phyloP scores from a whole-genome alignment of 345 rosid genomes.

The Carallia pectinifolia region DNA sequence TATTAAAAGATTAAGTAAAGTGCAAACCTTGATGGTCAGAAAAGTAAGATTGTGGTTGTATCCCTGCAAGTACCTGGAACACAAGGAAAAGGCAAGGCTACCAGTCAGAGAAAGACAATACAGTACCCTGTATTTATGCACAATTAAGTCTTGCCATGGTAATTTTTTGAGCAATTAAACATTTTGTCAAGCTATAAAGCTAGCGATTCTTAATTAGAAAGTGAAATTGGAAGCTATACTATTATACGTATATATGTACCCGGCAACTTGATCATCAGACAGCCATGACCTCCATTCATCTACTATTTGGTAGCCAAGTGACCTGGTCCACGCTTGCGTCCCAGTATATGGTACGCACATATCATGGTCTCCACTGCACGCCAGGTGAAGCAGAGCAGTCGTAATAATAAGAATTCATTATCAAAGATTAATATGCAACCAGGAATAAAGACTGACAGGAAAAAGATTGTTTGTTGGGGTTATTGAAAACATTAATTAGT shows the following conservation, averaged over 20 bases:
- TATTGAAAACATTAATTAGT: too few relatives aligned
- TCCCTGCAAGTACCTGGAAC: conserved; percentile 47
- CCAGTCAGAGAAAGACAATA: not conserved
- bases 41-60: conserved; percentile 52
- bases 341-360: conserved; percentile 60
- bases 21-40: conserved; percentile 52
- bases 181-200: not conserved
- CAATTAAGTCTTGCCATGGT: not conserved
- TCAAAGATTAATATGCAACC: too few relatives aligned
- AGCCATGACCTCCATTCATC: conserved; percentile 52
- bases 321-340: conserved; percentile 50
- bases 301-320: conserved; percentile 38
- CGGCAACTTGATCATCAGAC: conserved; percentile 40
- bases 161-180: not conserved
- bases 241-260: conserved; percentile 20
- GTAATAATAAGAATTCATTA: too few relatives aligned
- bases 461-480: too few relatives aligned
- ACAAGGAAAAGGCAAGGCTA: not conserved
- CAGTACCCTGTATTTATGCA: not conserved
- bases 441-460: too few relatives aligned
- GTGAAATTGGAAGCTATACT: not conserved
- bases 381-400: too few relatives aligned
- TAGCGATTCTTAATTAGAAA: not conserved
- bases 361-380: conserved; percentile 55
- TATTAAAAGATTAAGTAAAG: not conserved